Conservation (phyloP, 352 stramenopile genomes). For the Pythium pectinolyticum region DNA sequence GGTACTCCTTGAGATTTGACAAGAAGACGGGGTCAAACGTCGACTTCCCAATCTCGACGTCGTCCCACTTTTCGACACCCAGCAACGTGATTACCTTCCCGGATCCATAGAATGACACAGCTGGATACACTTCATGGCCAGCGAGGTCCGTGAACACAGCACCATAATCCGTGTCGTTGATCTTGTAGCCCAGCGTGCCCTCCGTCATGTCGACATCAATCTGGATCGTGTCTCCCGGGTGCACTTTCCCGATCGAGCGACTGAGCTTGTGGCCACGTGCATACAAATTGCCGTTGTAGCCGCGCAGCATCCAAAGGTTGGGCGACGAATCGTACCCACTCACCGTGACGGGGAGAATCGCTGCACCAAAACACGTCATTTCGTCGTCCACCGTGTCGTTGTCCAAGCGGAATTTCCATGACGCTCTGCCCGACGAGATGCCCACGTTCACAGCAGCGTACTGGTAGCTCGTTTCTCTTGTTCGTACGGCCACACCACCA, state of each 20-base stretch:
- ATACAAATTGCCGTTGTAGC: constrained; percentile 92
- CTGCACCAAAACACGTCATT: constrained; percentile 91
- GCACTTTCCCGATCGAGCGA: constrained; percentile 84
- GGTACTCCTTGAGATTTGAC: constrained; percentile 76
- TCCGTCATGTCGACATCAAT: constrained; percentile 89
- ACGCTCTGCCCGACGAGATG: constrained; percentile 75
- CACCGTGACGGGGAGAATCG: constrained; percentile 84
- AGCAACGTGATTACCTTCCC: constrained; percentile 86
- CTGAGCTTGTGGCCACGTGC: constrained; percentile 86
- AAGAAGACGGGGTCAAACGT: constrained; percentile 63
- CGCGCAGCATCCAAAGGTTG: constrained; percentile 90
- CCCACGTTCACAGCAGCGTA: constrained; percentile 83
- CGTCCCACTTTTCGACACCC: constrained; percentile 79
- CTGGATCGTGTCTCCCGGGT: constrained; percentile 85
- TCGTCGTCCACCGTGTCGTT: constrained; percentile 90
- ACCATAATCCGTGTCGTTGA: constrained; percentile 89
- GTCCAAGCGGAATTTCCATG: constrained; percentile 87
- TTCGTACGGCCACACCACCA: constrained; percentile 68
- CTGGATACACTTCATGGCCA: constrained; percentile 83
- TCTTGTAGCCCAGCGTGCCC: constrained; percentile 85
- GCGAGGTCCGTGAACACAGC: constrained; percentile 82
- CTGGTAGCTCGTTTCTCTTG: constrained; percentile 86
- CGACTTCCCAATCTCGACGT: constrained; percentile 32
- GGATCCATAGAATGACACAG: constrained; percentile 89
- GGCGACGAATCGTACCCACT: constrained; percentile 90